Base-by-base conservation (phyloP, 441 rosid genomes). In the Arabidopsis hybrid region DNA sequence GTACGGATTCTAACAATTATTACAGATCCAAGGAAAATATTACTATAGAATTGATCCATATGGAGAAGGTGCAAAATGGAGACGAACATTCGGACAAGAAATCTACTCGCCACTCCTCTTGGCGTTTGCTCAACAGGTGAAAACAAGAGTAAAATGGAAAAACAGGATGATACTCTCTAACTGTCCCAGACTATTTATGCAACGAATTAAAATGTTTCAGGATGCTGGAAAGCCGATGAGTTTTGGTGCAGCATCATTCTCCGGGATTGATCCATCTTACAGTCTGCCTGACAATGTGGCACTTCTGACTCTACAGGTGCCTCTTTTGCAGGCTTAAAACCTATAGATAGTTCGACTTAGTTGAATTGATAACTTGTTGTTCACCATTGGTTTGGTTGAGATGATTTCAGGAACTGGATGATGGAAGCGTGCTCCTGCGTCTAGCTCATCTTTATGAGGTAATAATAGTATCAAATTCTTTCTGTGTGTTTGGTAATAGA, bases 381-480 rank as follows among this genome's bases (percentile, higher is more conserved):
- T 69, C 63, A 55, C 66, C 38, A 55, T 47, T 67, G 45, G 34
- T 59, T 42, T 60, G 56, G 49, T 47, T 66, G 72, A 17, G 13
- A 62, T 59, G 14, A 45, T 73, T 74, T 72, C 81, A 86, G 91
- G 91, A 88, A 65, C 78, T 88, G 61, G 91, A 86, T 42, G 80
- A 85, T 72, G 85, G 86, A 32, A 79, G 76, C 13, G 86, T 80
- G 71, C 93, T 88, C 51, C 63, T 86, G 16, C 90, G 93, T 67
- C 67, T 88, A 69, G 93, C 93, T 47, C 91, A 88, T 74, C 72
- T 88, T 63, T 86, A 79, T n/a, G 93, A 86, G 93, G 93, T 88
- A 78, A 53, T 38, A 43, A 16, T n/a, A 34, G 56, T 49, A 26
- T 6, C 16, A 18, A 26, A 3, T 65, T 35, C 16, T 63, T 8